A percentile compares a stretch with the other conserved stretches of the same genome.
These are phyloP conservation scores for Amphichorda felina DNA, from an alignment of 2,329 filamentous ascomycete genomes.

Conservation along the genomic window DNA sequence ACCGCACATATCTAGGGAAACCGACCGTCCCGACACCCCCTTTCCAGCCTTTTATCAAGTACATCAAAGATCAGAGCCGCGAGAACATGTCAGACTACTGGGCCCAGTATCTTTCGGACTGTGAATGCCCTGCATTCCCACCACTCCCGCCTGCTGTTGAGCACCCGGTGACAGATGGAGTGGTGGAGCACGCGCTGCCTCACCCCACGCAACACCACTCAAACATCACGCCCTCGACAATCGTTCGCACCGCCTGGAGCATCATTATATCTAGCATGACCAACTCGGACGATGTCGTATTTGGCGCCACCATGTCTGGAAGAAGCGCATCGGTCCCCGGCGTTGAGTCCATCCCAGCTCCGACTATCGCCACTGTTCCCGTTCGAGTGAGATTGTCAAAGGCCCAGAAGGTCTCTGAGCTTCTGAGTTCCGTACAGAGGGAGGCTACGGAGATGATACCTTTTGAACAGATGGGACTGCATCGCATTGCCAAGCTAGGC, in stretches of 20 bases:
- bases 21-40: neutral
- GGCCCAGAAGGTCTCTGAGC: slow-evolving; percentile 3
- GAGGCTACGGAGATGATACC: slow-evolving; percentile 5
- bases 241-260: slow-evolving; percentile 6
- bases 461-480: slow-evolving; percentile 6
- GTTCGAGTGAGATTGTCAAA: slow-evolving; percentile 4
- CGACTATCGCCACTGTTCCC: slow-evolving; percentile 12
- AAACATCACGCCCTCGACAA: slow-evolving; percentile 8
- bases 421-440: slow-evolving; percentile 6
- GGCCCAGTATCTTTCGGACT: neutral
- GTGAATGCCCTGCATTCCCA: neutral
- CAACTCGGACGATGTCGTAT: slow-evolving; percentile 1
- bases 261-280: neutral
- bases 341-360: slow-evolving; percentile 9
- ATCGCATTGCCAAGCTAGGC: slow-evolving; percentile 1
- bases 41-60: slow-evolving; percentile 28
- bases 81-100: neutral
- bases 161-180: neutral
- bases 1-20: neutral
- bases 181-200: neutral
- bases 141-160: neutral
- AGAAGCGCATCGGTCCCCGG: slow-evolving; percentile 8
- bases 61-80: slow-evolving; percentile 18
- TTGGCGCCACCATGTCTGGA: slow-evolving; percentile 8
- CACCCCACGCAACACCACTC: neutral